Percentiles rank a stretch among this genome's conserved stretches.
Evolutionary conservation across 164 flowering plant species (phyloP).

Genomic region (Vitis labrusca): DNA sequence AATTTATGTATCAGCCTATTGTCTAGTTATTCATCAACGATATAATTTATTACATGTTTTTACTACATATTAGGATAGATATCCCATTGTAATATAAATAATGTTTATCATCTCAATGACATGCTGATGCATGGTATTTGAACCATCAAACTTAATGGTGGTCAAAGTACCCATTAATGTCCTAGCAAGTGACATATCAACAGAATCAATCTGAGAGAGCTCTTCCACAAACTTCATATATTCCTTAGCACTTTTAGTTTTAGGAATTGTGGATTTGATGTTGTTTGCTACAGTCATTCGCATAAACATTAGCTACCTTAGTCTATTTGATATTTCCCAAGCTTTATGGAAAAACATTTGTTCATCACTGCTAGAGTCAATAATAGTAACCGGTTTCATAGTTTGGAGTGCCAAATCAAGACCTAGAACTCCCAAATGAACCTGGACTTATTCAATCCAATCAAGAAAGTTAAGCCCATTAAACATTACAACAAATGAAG

Average conservation of each 20-base stretch:
- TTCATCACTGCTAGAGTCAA: not conserved
- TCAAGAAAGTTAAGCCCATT: not conserved
- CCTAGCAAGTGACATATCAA: not conserved
- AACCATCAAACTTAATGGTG: no score
- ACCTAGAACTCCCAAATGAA: not conserved
- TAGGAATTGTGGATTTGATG: not conserved
- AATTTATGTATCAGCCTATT: no score
- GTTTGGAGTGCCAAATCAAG: not conserved
- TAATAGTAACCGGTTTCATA: not conserved
- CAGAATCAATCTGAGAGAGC: not conserved
- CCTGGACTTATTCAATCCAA: not conserved
- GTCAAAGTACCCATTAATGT: not conserved
- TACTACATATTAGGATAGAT: no score
- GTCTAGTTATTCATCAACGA: no score
- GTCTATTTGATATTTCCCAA: no score
- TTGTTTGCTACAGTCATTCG: not conserved
- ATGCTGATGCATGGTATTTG: no score
- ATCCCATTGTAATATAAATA: no score
- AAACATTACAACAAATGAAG: not conserved
- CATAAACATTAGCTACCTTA: not conserved
- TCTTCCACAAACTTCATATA: not conserved
- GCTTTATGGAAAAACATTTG: not conserved
- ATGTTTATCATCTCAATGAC: no score
- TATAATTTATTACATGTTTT: no score
- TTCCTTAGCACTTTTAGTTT: not conserved